These are phyloP conservation scores for Ascochyta fabae DNA, from an alignment of 2,329 filamentous ascomycete genomes.

Conservation along the genomic window DNA sequence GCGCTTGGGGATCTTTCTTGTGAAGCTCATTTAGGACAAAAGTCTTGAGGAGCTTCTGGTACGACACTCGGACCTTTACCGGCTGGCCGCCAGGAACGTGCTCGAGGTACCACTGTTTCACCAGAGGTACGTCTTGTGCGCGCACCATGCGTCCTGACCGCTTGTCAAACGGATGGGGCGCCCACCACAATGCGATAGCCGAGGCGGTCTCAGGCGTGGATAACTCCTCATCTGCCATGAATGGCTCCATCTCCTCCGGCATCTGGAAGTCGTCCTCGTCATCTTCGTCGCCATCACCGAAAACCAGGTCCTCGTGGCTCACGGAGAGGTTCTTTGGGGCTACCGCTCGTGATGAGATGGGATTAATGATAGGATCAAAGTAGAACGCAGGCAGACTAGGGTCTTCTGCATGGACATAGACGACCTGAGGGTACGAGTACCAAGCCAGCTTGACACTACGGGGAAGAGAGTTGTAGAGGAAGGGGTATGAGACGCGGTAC, in stretches of 20 bases:
- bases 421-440: slow-evolving; percentile 92
- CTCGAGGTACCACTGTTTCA: slow-evolving; percentile 98
- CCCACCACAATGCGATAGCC: slow-evolving; percentile 97
- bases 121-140: slow-evolving; percentile 92
- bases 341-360: slow-evolving; percentile 92
- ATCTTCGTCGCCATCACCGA: slow-evolving; percentile 82
- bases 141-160: slow-evolving; percentile 95
- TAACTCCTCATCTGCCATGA: slow-evolving; percentile 86
- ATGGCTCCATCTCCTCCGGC: slow-evolving; percentile 80
- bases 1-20: slow-evolving; percentile 92
- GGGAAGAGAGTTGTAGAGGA: slow-evolving; percentile 93
- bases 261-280: slow-evolving; percentile 84
- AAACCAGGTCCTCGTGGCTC: slow-evolving; percentile 92
- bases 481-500: slow-evolving; percentile 92
- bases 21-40: slow-evolving; percentile 97
- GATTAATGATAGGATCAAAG: slow-evolving; percentile 97
- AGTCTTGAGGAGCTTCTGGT: slow-evolving; percentile 96
- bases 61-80: slow-evolving; percentile 96
- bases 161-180: slow-evolving; percentile 92
- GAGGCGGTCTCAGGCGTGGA: slow-evolving; percentile 88
- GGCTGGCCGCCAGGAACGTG: slow-evolving; percentile 90
- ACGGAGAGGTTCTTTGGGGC: slow-evolving; percentile 92
- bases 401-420: slow-evolving; percentile 90
- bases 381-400: slow-evolving; percentile 91
- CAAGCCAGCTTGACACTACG: slow-evolving; percentile 91